Percentiles rank a stretch among this genome's conserved stretches.
Conservation (phyloP, 768 basidiomycete genomes). For the Tricholoma hemisulphureum region DNA sequence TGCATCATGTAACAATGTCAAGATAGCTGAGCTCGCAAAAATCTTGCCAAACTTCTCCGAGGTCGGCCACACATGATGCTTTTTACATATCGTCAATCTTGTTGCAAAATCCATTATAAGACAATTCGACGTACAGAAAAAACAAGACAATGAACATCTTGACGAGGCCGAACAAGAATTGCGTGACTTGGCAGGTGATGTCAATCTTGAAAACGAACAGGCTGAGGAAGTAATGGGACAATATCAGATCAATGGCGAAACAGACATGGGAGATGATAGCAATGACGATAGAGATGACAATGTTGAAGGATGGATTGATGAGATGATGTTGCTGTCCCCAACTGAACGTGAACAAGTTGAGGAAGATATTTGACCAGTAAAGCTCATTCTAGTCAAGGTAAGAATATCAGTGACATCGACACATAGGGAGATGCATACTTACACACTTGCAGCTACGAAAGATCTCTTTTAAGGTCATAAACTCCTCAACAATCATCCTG, state of each 20-base stretch:
- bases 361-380: background rate
- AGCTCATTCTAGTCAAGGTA: background rate
- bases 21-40: background rate
- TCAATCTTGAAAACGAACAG: background rate
- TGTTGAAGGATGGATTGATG: background rate
- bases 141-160: too few relatives aligned
- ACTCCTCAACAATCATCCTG: background rate
- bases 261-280: background rate
- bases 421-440: background rate
- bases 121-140: background rate
- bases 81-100: too few relatives aligned
- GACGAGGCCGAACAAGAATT: too few relatives aligned
- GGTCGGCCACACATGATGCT: too few relatives aligned
- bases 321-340: background rate
- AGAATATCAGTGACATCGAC: background rate
- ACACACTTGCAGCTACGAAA: background rate
- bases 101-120: constrained; percentile 5
- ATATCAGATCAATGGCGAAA: background rate
- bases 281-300: too few relatives aligned
- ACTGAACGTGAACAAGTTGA: background rate
- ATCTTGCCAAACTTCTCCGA: background rate
- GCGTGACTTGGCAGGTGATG: too few relatives aligned
- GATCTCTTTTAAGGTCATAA: background rate
- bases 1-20: background rate
- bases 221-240: background rate